These are phyloP conservation scores for Aspergillus japonicus DNA, from an alignment of 2,329 filamentous ascomycete species.

Conservation along the genomic window DNA sequence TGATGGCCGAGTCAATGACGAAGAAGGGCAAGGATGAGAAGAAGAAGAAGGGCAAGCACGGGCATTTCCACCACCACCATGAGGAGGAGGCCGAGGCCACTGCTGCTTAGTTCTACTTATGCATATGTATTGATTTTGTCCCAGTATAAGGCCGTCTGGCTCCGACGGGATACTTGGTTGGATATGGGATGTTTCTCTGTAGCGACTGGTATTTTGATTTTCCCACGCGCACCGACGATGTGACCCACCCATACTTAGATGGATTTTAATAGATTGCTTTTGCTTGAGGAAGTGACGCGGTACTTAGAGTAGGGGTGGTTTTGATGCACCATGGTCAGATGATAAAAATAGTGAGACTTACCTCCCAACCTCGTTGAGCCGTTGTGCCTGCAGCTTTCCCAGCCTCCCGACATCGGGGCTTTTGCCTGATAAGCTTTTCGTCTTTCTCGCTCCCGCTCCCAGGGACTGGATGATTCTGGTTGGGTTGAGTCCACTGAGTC, in stretches of 20 bases:
- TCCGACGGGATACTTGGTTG: slow-evolving; percentile 3
- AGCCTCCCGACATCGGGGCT: too few relatives aligned
- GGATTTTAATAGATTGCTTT: neutral
- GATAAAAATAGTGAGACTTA: too few relatives aligned
- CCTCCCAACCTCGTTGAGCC: too few relatives aligned
- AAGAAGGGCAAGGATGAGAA: slow-evolving; percentile 87
- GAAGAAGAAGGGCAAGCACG: slow-evolving; percentile 56
- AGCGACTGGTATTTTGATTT: slow-evolving; percentile 1
- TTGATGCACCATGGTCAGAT: too few relatives aligned
- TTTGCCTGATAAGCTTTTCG: too few relatives aligned
- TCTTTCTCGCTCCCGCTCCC: neutral
- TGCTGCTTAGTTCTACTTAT: slow-evolving; percentile 3
- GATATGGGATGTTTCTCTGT: slow-evolving; percentile 5
- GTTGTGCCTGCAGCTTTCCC: too few relatives aligned
- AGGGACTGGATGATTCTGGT: too few relatives aligned
- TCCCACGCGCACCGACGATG: neutral
- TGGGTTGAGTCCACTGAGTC: too few relatives aligned
- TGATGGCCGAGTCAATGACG: slow-evolving; percentile 91
- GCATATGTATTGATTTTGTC: neutral
- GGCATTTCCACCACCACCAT: slow-evolving; percentile 18
- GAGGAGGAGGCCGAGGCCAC: slow-evolving; percentile 15
- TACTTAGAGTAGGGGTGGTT: too few relatives aligned
- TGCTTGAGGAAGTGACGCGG: too few relatives aligned
- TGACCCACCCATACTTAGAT: neutral
- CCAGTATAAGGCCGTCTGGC: neutral